Evolutionary conservation across 2,329 filamentous ascomycete genomes (phyloP).

Genomic region (Fusarium secorum): DNA sequence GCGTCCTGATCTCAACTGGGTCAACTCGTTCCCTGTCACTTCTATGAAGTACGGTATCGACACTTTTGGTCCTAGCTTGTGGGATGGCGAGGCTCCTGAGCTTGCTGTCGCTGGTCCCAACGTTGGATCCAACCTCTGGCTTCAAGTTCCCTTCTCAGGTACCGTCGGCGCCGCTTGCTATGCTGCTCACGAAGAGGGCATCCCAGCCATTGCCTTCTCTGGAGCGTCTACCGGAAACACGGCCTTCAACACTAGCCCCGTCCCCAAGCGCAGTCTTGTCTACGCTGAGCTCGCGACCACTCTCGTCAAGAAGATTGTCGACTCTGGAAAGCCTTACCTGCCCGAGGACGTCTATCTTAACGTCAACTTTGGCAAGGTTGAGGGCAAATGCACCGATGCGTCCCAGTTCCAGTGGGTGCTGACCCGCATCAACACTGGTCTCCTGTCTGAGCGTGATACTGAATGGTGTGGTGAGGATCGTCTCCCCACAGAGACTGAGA

Average conservation of each 20-base stretch:
- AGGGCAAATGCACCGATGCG: slow-evolving; percentile 57
- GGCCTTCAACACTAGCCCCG: slow-evolving; percentile 62
- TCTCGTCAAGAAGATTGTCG: slow-evolving; percentile 63
- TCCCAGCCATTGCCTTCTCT: slow-evolving; percentile 75
- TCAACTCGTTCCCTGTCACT: slow-evolving; percentile 74
- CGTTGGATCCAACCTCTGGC: slow-evolving; percentile 64
- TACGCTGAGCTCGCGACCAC: slow-evolving; percentile 70
- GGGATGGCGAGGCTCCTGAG: slow-evolving; percentile 61
- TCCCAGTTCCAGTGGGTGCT: slow-evolving; percentile 70
- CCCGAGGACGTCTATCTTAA: slow-evolving; percentile 69
- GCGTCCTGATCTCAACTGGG: slow-evolving; percentile 67
- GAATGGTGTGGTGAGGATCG: slow-evolving; percentile 62
- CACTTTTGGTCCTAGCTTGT: slow-evolving; percentile 61
- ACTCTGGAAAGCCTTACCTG: slow-evolving; percentile 68
- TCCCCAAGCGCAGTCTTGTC: slow-evolving; percentile 62
- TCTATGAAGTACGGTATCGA: slow-evolving; percentile 69
- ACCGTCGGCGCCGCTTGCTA: slow-evolving; percentile 72
- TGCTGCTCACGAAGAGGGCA: slow-evolving; percentile 60
- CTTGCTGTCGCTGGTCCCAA: slow-evolving; percentile 73
- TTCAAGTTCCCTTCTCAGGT: slow-evolving; percentile 66
- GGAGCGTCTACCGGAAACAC: slow-evolving; percentile 59
- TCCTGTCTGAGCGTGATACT: slow-evolving; percentile 63
- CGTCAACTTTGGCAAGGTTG: slow-evolving; percentile 70
- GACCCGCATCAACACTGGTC: slow-evolving; percentile 65
- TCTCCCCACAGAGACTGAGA: slow-evolving; percentile 66